Percentiles rank a stretch among this genome's conserved stretches.
phyloP scores from a whole-genome alignment of 2,329 filamentous ascomycete genomes.

The Trichoderma sp. region DNA sequence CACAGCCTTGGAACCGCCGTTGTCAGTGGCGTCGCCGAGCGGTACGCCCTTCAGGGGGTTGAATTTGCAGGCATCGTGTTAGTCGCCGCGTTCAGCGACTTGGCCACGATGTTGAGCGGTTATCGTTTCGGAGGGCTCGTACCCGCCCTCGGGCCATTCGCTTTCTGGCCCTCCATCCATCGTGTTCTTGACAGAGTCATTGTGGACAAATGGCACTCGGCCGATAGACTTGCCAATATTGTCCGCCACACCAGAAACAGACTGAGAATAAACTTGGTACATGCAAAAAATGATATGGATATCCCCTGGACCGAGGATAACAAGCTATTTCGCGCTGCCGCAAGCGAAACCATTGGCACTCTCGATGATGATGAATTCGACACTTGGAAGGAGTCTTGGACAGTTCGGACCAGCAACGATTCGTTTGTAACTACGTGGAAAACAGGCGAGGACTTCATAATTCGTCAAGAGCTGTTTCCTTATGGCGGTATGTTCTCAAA shows the following conservation, averaged over 20 bases:
- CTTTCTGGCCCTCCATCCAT: constrained; percentile 62
- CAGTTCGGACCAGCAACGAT: constrained; percentile 41
- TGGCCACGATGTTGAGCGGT: constrained; percentile 68
- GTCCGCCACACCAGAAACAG: constrained; percentile 49
- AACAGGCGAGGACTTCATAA: constrained; percentile 43
- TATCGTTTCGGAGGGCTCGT: constrained; percentile 78
- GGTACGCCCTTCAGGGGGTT: constrained; percentile 57
- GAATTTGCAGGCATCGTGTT: constrained; percentile 79
- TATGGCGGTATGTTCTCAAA: constrained; percentile 48
- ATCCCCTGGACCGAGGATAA: constrained; percentile 73
- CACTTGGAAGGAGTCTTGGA: constrained; percentile 46
- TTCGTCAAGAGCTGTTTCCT: constrained; percentile 53
- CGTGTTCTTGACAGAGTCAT: constrained; percentile 60
- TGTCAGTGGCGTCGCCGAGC: constrained; percentile 68
- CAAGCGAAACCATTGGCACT: constrained; percentile 45
- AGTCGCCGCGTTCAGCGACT: constrained; percentile 72
- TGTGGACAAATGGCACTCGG: constrained; percentile 79
- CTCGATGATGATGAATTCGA: constrained; percentile 39
- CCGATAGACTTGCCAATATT: constrained; percentile 59
- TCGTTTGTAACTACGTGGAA: constrained; percentile 49
- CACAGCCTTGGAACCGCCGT: constrained; percentile 90
- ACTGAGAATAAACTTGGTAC: constrained; percentile 69
- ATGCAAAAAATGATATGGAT: constrained; percentile 76
- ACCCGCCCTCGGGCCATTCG: constrained; percentile 74
- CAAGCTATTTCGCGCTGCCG: constrained; percentile 58